Evolutionary conservation across 805 yeast species (phyloP).

Genomic region (Yarrowia bubula): DNA sequence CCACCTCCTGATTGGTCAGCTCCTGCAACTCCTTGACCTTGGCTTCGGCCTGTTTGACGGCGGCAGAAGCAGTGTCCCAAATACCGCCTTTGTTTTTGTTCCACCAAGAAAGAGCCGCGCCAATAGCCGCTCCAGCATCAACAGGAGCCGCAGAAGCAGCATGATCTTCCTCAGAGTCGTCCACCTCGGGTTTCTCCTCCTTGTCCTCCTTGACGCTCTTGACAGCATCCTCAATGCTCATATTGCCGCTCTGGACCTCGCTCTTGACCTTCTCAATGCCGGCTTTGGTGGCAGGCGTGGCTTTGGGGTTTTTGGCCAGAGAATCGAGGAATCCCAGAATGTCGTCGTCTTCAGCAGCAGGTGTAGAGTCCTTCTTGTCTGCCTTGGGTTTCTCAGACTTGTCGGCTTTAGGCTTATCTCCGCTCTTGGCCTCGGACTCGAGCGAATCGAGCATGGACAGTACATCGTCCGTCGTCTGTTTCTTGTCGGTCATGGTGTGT

Average conservation of each 20-base stretch:
- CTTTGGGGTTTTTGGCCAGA: constrained; percentile 36
- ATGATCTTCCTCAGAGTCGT: background rate
- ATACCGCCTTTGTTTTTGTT: constrained; percentile 40
- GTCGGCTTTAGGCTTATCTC: background rate
- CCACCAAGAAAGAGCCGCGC: constrained; percentile 42
- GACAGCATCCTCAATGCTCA: constrained; percentile 8
- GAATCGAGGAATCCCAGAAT: constrained; percentile 46
- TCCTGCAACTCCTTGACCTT: constrained; percentile 41
- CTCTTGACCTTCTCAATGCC: constrained; percentile 11
- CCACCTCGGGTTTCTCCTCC: background rate
- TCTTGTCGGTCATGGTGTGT: constrained; percentile 13
- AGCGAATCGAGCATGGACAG: constrained; percentile 44
- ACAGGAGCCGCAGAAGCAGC: constrained; percentile 3
- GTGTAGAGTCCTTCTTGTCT: constrained; percentile 32
- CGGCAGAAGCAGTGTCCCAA: constrained; percentile 44
- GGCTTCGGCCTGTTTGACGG: constrained; percentile 46
- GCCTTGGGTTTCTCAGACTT: constrained; percentile 13
- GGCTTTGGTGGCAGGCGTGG: constrained; percentile 16
- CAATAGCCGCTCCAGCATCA: constrained; percentile 36
- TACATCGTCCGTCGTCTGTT: constrained; percentile 40
- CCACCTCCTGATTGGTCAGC: constrained; percentile 33
- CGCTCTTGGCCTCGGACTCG: constrained; percentile 34
- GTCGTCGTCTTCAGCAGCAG: constrained; percentile 40
- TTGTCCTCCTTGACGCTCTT: constrained; percentile 11
- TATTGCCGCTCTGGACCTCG: constrained; percentile 22